Conservation (phyloP, 2,329 filamentous ascomycete species). For the Pseudogymnoascus sp. region DNA sequence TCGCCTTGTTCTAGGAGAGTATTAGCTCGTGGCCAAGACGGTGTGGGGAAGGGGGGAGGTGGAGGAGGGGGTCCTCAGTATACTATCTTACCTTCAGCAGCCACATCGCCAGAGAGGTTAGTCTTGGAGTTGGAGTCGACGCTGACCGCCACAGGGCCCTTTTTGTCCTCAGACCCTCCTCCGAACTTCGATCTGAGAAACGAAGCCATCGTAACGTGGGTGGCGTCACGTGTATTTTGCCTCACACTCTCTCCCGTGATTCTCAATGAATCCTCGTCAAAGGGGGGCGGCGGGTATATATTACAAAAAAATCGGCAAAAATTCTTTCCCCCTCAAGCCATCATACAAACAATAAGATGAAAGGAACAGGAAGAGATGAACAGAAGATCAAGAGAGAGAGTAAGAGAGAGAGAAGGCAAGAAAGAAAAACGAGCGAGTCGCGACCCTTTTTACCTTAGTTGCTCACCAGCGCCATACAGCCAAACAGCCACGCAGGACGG, state of each 20-base stretch:
- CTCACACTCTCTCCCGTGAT: not conserved
- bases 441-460: slow-evolving; percentile 1
- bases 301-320: not conserved
- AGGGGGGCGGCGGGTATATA: not conserved
- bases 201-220: not conserved
- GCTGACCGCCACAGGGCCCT: not conserved
- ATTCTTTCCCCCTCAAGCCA: not conserved
- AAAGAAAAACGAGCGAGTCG: slow-evolving; percentile 2
- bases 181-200: not conserved
- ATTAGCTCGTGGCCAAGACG: not conserved
- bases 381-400: not conserved
- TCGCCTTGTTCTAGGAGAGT: slow-evolving; percentile 5
- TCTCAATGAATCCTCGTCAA: not conserved
- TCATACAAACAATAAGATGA: not conserved
- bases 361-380: not conserved
- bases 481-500: not conserved
- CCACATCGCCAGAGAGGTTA: not conserved
- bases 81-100: not conserved
- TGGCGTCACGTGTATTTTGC: not conserved
- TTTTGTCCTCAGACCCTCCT: not conserved
- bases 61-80: not conserved
- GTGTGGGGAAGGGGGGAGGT: not conserved
- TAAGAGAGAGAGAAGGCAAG: not conserved
- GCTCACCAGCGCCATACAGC: not conserved
- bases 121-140: not conserved